Conservation (phyloP, 129 eudicot species). For the Centella asiatica region DNA sequence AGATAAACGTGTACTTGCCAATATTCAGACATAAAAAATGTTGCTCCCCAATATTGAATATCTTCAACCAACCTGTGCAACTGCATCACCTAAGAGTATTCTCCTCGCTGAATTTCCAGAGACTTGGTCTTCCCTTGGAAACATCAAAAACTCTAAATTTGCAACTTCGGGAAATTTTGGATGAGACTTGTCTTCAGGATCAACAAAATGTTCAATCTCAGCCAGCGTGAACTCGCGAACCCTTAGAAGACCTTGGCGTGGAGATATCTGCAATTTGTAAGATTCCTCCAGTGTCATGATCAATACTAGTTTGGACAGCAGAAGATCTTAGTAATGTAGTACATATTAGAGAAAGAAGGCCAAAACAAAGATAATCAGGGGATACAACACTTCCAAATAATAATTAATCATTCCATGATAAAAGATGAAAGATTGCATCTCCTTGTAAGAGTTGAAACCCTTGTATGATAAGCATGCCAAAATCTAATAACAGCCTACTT, state of each 20-base stretch:
- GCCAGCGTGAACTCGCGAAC: slow-evolving; percentile 70
- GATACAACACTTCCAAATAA: no score
- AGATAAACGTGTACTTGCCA: background rate
- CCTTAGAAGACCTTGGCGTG: slow-evolving; percentile 69
- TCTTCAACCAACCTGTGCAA: slow-evolving; percentile 11
- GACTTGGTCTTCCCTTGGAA: slow-evolving; percentile 58
- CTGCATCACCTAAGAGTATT: slow-evolving; percentile 14
- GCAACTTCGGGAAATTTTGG: slow-evolving; percentile 60
- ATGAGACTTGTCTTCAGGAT: slow-evolving; percentile 64
- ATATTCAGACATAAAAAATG: background rate
- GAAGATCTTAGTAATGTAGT: background rate
- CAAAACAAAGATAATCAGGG: no score
- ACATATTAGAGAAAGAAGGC: no score
- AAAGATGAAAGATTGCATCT: no score
- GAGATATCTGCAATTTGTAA: slow-evolving; percentile 44
- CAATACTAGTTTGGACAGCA: background rate
- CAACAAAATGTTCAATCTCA: slow-evolving; percentile 70
- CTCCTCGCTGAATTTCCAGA: slow-evolving; percentile 45
- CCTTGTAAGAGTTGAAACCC: no score
- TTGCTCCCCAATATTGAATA: background rate
- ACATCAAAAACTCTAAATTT: slow-evolving; percentile 49
- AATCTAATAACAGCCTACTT: no score
- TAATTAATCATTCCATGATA: no score
- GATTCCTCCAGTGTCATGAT: background rate
- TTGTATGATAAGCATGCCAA: no score